phyloP scores from a whole-genome alignment of 169 alveolate species.

The Eimeria necatrix region DNA sequence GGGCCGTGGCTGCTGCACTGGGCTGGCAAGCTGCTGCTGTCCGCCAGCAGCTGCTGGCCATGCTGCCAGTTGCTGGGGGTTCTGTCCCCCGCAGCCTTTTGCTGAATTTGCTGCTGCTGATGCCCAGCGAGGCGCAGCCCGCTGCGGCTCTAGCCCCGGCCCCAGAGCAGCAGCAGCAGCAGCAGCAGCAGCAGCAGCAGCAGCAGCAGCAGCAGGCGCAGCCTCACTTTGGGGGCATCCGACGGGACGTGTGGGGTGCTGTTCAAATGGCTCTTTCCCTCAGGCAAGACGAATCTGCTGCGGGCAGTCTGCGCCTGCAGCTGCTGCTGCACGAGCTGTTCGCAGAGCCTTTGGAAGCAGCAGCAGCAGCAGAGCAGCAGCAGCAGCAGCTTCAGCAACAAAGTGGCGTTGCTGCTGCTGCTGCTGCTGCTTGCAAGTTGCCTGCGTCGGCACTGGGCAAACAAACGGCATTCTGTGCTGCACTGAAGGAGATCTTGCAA shows the following conservation, averaged over 20 bases:
- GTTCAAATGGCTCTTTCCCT: constrained; percentile 1
- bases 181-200: neutral
- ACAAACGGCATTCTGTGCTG: constrained; percentile 31
- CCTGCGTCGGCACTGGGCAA: neutral
- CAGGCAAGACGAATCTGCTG: constrained; percentile 45
- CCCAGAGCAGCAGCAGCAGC: neutral
- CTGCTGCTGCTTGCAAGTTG: constrained; percentile 5
- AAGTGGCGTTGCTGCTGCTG: constrained; percentile 5
- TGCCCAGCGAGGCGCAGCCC: neutral
- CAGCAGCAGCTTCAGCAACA: constrained; percentile 22
- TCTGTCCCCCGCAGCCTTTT: constrained; percentile 34
- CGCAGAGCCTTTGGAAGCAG: neutral
- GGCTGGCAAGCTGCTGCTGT: constrained; percentile 11
- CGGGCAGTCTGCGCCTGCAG: constrained; percentile 38
- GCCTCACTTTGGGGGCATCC: neutral
- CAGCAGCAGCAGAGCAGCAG: neutral
- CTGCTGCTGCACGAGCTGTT: constrained; percentile 53
- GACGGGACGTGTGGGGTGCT: constrained; percentile 5
- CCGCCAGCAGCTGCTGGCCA: constrained; percentile 35
- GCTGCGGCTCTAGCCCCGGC: neutral
- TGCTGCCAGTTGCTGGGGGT: constrained; percentile 42
- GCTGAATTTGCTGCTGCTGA: constrained; percentile 41
- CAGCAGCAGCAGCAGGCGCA: constrained; percentile 19
- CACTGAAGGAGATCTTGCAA: neutral
- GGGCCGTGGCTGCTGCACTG: constrained; percentile 20